These are phyloP conservation scores for Sclerotinia sclerotiorum DNA, from an alignment of 2,329 filamentous ascomycete species.

Conservation along the genomic window DNA sequence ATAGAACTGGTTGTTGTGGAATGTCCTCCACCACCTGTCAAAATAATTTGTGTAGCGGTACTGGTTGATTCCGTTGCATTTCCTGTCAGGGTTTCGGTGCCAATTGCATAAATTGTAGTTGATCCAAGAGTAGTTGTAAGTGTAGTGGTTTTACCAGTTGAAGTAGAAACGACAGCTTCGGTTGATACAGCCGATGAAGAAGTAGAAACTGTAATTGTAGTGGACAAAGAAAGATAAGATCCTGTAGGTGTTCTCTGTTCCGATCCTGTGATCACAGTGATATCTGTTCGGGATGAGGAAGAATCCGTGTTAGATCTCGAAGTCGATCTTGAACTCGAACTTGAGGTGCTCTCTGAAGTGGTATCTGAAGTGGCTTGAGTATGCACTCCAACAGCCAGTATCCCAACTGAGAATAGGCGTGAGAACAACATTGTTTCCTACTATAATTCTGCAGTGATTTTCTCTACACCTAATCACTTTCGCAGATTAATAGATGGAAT, in stretches of 20 bases:
- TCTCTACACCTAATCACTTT: neutral
- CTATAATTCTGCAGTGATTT: conserved; percentile 10
- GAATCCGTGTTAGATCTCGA: conserved; percentile 28
- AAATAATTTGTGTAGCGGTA: conserved; percentile 42
- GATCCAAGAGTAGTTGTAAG: conserved; percentile 35
- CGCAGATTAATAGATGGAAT: conserved; percentile 15
- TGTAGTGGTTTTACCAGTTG: conserved; percentile 33
- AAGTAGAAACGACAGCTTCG: conserved; percentile 32
- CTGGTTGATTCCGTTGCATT: conserved; percentile 36
- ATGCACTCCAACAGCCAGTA: conserved; percentile 39
- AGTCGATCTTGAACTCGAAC: conserved; percentile 15
- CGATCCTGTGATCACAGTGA: conserved; percentile 24
- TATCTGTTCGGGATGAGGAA: conserved; percentile 24
- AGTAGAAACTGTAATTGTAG: conserved; percentile 39
- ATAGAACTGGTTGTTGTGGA: conserved; percentile 40
- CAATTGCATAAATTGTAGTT: conserved; percentile 36
- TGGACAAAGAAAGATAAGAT: conserved; percentile 42
- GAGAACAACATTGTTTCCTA: conserved; percentile 31
- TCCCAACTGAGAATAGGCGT: conserved; percentile 34
- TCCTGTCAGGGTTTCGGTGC: conserved; percentile 23
- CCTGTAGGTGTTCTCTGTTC: conserved; percentile 42
- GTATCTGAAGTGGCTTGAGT: conserved; percentile 22
- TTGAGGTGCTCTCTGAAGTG: neutral
- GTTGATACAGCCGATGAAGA: conserved; percentile 36
- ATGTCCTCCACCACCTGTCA: conserved; percentile 40